Evolutionary conservation across 495 filamentous ascomycete species (phyloP).

Genomic region (Trichoderma reesei): DNA sequence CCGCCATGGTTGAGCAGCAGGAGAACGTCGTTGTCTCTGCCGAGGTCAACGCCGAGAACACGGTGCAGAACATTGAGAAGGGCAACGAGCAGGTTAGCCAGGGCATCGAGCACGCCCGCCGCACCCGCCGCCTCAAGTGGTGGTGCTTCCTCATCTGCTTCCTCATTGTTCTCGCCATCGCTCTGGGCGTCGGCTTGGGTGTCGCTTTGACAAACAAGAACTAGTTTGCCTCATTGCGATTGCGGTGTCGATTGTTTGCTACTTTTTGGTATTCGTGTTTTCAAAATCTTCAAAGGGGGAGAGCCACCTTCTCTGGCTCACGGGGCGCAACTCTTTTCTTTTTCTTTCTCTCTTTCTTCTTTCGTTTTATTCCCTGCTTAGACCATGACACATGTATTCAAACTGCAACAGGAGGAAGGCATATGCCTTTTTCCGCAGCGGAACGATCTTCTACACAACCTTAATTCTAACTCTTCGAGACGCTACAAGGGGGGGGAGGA

Average conservation of each 20-base stretch:
- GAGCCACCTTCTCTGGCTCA: not conserved
- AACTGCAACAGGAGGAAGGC: not conserved
- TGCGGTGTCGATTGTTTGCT: not conserved
- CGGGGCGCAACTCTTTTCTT: not conserved
- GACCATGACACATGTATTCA: constrained; percentile 4
- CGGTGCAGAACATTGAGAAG: constrained; percentile 45
- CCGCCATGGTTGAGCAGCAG: constrained; percentile 54
- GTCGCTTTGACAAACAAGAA: constrained; percentile 18
- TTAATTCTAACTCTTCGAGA: constrained; percentile 4
- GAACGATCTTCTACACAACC: constrained; percentile 1
- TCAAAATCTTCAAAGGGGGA: not conserved
- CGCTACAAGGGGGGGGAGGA: not conserved
- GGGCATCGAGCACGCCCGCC: constrained; percentile 47
- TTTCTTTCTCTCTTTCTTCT: no score
- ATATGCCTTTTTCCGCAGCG: not conserved
- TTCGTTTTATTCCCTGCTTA: no score
- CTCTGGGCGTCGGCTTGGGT: constrained; percentile 36
- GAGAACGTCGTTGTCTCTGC: constrained; percentile 44
- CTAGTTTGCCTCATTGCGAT: not conserved
- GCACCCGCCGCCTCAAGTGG: constrained; percentile 60
- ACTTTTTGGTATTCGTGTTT: not conserved
- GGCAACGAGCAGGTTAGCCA: constrained; percentile 52
- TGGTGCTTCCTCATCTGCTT: constrained; percentile 53
- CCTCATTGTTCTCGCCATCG: constrained; percentile 44
- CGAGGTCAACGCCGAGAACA: constrained; percentile 46